Base-by-base conservation (phyloP, 805 yeast genomes). In the Yamadazyma sp. region DNA sequence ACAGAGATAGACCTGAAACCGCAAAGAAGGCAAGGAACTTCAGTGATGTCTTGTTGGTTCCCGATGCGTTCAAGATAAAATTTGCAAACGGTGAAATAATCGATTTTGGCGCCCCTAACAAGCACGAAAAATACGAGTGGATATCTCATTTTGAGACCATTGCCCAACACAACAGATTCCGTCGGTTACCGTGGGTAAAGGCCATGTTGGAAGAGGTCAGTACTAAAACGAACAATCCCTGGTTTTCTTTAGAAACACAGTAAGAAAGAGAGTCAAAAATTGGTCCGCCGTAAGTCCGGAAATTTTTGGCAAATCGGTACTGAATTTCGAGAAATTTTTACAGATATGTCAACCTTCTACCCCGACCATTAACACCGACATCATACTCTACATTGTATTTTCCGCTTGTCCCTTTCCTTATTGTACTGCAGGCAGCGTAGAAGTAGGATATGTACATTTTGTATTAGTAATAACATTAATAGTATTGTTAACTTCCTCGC, bases 1-100 rank as follows among this genome's bases (percentile, higher is more conserved):
- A 67, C 41, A 69, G 65, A 36, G 65, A 60, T 24, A 58, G 58
- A 41, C 40, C 55, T 15, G 48, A 53, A 13, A 49, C 60, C n/a
- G 52, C 63, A 22, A 45, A 44, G 15, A 64, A 58, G 47, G 61
- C 57, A 44, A 70, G 93, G 60, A 75, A 82, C 52, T 77, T 84
- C 53, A 83, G 90, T 49, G 95, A 85, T 51, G 78, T 83, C 23
- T 65, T 82, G 25, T 59, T 81, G 34, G 66, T 82, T 54, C 82
- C 80, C 43, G 83, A 85, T 44, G 80, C 89, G 9, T 87, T 90
- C 70, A 82, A 82, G 52, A 60, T 90, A 33, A 64, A 69, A 44
- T 90, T 90, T 59, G 73, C 77, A 28, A 84, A 90, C 54, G 90
- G 87, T 4, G 97, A 90, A 59, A 67, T 77, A 3, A 84, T 90